Evolutionary conservation across 1,284 basidiomycete species (phyloP).

Genomic region (Tilletia horrida): DNA sequence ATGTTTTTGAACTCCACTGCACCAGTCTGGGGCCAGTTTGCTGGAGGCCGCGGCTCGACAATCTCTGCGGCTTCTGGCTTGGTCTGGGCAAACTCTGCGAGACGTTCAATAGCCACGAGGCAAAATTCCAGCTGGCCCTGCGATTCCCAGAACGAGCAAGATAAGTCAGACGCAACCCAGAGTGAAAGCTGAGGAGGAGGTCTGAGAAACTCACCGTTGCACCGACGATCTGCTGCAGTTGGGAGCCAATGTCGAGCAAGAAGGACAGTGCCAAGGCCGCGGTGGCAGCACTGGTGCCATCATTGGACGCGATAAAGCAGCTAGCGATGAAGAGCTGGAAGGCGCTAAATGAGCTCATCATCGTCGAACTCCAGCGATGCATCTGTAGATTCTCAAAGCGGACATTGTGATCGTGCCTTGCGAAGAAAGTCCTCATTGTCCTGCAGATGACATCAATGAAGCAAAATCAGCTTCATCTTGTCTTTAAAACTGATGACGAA

Average conservation of each 20-base stretch:
- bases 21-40: constrained; percentile 59
- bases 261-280: background rate
- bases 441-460: too few relatives aligned
- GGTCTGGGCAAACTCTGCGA: constrained; percentile 55
- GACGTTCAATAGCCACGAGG: constrained; percentile 56
- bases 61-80: constrained; percentile 58
- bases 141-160: background rate
- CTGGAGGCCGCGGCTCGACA: constrained; percentile 54
- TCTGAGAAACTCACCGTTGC: background rate
- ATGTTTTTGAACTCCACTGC: constrained; percentile 58
- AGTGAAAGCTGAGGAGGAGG: background rate
- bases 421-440: background rate
- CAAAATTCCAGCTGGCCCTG: constrained; percentile 25
- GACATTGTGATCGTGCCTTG: background rate
- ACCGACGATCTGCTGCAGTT: background rate
- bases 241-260: constrained; percentile 4
- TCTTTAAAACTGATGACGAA: too few relatives aligned
- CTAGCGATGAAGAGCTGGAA: constrained; percentile 1
- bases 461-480: too few relatives aligned
- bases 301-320: constrained; percentile 12
- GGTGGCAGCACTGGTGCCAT: background rate
- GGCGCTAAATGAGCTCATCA: constrained; percentile 4
- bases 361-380: background rate
- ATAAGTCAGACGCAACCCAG: background rate
- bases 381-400: constrained; percentile 9